Percentiles rank a stretch among this genome's conserved stretches.
Conservation (phyloP, 306 rosid species). For the Calophaca sinica region DNA sequence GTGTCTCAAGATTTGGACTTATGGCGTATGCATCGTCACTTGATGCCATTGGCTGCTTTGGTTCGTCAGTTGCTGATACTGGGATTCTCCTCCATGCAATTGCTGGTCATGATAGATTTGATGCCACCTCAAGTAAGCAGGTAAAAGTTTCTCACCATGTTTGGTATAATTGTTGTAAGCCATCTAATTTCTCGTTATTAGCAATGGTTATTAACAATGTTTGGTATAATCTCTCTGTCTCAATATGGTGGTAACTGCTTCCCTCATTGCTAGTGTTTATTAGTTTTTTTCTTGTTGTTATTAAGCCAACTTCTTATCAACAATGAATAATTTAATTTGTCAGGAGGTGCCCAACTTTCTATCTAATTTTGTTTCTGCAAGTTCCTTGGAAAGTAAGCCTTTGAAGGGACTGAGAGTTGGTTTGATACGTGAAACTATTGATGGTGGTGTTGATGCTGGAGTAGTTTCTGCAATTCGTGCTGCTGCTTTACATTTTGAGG, state of each 20-base stretch:
- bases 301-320: conserved; percentile 33
- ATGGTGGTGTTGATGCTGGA: conserved; percentile 81
- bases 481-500: conserved; percentile 92
- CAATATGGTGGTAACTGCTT: conserved; percentile 1
- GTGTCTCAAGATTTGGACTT: conserved; percentile 92
- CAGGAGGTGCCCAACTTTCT: conserved; percentile 83
- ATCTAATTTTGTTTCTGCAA: conserved; percentile 57
- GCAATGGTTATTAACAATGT: neutral
- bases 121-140: conserved; percentile 89
- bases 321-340: conserved; percentile 34
- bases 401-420: conserved; percentile 90
- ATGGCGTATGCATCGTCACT: conserved; percentile 98
- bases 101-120: conserved; percentile 88
- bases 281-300: conserved; percentile 17
- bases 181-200: conserved; percentile 27
- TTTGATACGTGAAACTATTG: conserved; percentile 85
- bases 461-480: conserved; percentile 74
- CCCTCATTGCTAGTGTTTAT: conserved; percentile 28
- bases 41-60: conserved; percentile 97
- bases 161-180: conserved; percentile 26
- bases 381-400: conserved; percentile 76
- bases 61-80: conserved; percentile 87
- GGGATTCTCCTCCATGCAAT: conserved; percentile 91
- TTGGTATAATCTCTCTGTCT: conserved; percentile 11
- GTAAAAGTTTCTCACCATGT: conserved; percentile 51